Conservation (phyloP, 2,329 filamentous ascomycete genomes). For the Rhinocladiella similis region DNA sequence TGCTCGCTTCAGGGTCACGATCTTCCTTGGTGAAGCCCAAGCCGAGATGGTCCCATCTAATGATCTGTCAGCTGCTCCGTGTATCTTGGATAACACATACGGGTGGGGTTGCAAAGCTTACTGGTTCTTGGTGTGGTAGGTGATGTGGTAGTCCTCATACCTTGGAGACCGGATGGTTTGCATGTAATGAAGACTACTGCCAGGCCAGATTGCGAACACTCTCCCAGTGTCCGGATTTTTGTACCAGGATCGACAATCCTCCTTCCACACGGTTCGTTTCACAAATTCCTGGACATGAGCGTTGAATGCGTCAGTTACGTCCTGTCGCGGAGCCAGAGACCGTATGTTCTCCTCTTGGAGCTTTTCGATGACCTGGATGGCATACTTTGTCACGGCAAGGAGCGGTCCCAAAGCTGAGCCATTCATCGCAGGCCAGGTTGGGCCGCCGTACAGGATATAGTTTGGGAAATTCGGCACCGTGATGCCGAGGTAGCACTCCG, state of each 20-base stretch:
- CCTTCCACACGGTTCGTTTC: constrained; percentile 50
- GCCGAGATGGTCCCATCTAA: too few relatives aligned
- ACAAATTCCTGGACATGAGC: constrained; percentile 46
- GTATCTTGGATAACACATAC: too few relatives aligned
- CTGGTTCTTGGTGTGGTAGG: constrained; percentile 28
- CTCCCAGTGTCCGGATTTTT: constrained; percentile 46
- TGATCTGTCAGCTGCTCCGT: too few relatives aligned
- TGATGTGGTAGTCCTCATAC: constrained; percentile 46
- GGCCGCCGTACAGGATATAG: constrained; percentile 27
- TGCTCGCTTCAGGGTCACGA: too few relatives aligned
- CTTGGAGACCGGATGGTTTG: constrained; percentile 41
- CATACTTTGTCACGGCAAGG: constrained; percentile 40
- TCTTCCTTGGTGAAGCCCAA: too few relatives aligned
- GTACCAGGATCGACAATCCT: constrained; percentile 43
- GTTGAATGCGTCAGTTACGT: constrained; percentile 34
- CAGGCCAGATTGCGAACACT: constrained; percentile 51
- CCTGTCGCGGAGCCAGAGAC: constrained; percentile 36
- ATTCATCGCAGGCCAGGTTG: constrained; percentile 45
- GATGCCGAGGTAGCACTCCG: constrained; percentile 25
- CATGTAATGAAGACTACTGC: constrained; percentile 50
- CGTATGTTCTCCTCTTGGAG: constrained; percentile 44
- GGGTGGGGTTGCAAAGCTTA: too few relatives aligned
- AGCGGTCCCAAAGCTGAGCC: constrained; percentile 44
- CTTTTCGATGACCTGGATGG: constrained; percentile 40
- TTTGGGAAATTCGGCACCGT: constrained; percentile 28